These are phyloP conservation scores for Podospora comata DNA, from an alignment of 495 filamentous ascomycete genomes.

Conservation along the genomic window DNA sequence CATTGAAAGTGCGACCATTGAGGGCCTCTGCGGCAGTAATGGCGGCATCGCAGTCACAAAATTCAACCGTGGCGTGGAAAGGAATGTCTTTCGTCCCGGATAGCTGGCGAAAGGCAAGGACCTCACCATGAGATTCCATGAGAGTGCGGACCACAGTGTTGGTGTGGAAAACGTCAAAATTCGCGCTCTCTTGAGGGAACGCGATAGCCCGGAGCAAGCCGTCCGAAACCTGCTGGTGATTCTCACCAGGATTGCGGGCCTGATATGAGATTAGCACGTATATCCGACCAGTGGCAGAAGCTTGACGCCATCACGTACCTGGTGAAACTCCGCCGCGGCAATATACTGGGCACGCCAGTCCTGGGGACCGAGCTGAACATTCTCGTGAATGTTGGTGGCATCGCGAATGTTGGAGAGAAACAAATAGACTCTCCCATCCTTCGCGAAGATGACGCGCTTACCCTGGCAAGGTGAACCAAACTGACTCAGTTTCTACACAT, in stretches of 20 bases:
- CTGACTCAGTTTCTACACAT: slow-evolving; percentile 1
- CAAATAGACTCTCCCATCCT: slow-evolving; percentile 46
- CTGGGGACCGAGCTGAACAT: slow-evolving; percentile 40
- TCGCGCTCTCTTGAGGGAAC: slow-evolving; percentile 24
- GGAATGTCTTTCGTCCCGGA: slow-evolving; percentile 33
- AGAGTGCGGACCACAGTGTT: slow-evolving; percentile 47
- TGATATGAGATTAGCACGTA: not conserved
- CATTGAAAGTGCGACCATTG: slow-evolving; percentile 48
- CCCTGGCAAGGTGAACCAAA: slow-evolving; percentile 21
- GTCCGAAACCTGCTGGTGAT: slow-evolving; percentile 39
- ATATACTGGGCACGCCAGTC: slow-evolving; percentile 54
- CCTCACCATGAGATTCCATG: slow-evolving; percentile 51
- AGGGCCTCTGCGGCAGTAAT: slow-evolving; percentile 36
- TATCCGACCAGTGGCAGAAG: not conserved
- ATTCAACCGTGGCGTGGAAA: slow-evolving; percentile 52
- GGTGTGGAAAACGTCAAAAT: slow-evolving; percentile 26
- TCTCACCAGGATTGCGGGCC: not conserved
- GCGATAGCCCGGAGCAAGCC: slow-evolving; percentile 52
- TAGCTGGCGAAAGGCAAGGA: slow-evolving; percentile 50
- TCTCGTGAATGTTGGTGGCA: slow-evolving; percentile 47
- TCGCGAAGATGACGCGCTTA: slow-evolving; percentile 28
- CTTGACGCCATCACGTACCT: slow-evolving; percentile 24
- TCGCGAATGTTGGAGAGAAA: slow-evolving; percentile 58
- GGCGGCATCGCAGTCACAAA: slow-evolving; percentile 47
- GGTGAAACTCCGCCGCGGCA: slow-evolving; percentile 41